phyloP scores from a whole-genome alignment of 2,329 filamentous ascomycete species.

The Aspergillus pseudoviridinutans region DNA sequence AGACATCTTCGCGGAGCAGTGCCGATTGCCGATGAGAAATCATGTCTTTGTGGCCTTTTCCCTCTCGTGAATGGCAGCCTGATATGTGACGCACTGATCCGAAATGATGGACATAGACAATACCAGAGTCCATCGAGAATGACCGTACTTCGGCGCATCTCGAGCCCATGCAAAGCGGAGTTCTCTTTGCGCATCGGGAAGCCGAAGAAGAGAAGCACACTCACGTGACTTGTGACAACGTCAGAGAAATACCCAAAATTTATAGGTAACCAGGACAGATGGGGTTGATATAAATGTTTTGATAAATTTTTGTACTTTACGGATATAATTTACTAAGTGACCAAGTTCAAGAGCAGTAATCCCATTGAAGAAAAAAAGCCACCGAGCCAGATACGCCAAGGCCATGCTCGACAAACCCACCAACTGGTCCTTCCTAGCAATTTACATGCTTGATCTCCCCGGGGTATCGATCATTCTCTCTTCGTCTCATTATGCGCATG shows the following conservation, averaged over 20 bases:
- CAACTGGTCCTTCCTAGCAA: constrained; percentile 26
- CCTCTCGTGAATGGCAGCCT: constrained; percentile 7
- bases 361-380: constrained; percentile 25
- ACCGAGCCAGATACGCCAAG: constrained; percentile 38
- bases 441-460: constrained; percentile 22
- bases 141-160: constrained; percentile 32
- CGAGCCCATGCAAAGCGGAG: constrained; percentile 13
- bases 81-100: constrained; percentile 14
- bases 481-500: constrained; percentile 11
- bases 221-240: constrained; percentile 14
- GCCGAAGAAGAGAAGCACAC: constrained; percentile 2
- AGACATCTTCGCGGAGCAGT: constrained; percentile 17
- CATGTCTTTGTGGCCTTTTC: constrained; percentile 7
- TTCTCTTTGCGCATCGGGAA: constrained; percentile 7
- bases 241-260: neutral
- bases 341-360: constrained; percentile 21
- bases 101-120: constrained; percentile 39
- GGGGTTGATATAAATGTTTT: too few species aligned
- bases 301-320: neutral
- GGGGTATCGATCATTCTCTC: constrained; percentile 35
- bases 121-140: constrained; percentile 40
- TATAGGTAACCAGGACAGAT: neutral
- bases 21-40: constrained; percentile 3
- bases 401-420: constrained; percentile 35
- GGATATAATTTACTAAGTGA: constrained; percentile 8